These are phyloP conservation scores for Aspergillus transmontanensis DNA, from an alignment of 2,329 filamentous ascomycete genomes.

Conservation along the genomic window DNA sequence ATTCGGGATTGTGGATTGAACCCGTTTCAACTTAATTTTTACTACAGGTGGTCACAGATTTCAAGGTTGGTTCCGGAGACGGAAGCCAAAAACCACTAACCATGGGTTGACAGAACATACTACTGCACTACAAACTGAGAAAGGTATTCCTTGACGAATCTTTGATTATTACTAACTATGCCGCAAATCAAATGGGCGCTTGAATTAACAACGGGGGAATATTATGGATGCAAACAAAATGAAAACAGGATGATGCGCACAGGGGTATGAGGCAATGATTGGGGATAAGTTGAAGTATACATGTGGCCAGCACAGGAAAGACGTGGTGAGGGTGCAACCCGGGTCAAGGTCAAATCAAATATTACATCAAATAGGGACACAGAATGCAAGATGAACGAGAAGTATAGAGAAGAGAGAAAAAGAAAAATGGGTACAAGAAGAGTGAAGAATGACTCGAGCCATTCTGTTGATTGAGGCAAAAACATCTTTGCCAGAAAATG, in stretches of 20 bases:
- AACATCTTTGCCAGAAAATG: slow-evolving; percentile 1
- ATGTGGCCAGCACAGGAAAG: slow-evolving; percentile 45
- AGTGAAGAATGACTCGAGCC: slow-evolving; percentile 19
- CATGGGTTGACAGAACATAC: not conserved
- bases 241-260: slow-evolving; percentile 32
- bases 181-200: slow-evolving; percentile 16
- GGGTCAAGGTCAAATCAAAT: slow-evolving; percentile 24
- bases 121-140: not conserved
- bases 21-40: not conserved
- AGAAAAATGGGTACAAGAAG: slow-evolving; percentile 49
- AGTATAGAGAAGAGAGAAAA: slow-evolving; percentile 25
- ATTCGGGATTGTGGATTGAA: not conserved
- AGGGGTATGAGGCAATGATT: slow-evolving; percentile 39
- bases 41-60: not conserved
- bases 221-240: slow-evolving; percentile 27
- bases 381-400: slow-evolving; percentile 21
- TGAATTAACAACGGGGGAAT: slow-evolving; percentile 16
- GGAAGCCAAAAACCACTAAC: not conserved
- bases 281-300: slow-evolving; percentile 40
- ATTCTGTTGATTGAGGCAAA: slow-evolving; percentile 9
- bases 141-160: not conserved
- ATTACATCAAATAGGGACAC: slow-evolving; percentile 38
- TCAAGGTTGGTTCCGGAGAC: not conserved
- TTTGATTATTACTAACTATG: slow-evolving; percentile 25
- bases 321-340: slow-evolving; percentile 18